Evolutionary conservation across 2,329 filamentous ascomycete species (phyloP).

Genomic region (Byssochlamys sp.): DNA sequence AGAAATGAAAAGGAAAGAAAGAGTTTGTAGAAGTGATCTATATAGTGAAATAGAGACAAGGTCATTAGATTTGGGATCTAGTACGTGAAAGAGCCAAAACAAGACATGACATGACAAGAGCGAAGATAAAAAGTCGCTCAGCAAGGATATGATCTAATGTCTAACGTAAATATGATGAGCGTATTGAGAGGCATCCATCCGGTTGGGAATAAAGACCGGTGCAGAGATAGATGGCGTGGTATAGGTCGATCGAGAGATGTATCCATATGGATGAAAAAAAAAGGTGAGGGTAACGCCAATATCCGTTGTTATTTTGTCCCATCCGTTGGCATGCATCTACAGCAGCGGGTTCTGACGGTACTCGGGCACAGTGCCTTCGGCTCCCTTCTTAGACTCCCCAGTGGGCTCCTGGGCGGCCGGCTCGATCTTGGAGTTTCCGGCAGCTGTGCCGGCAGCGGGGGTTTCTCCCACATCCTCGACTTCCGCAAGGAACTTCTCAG

Average conservation of each 20-base stretch:
- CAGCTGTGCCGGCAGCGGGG: constrained; percentile 33
- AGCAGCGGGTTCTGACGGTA: constrained; percentile 57
- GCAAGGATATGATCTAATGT: not conserved
- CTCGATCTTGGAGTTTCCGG: constrained; percentile 36
- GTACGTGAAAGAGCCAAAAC: not conserved
- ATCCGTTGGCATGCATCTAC: constrained; percentile 26
- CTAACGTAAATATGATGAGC: not conserved
- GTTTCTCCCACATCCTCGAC: constrained; percentile 43
- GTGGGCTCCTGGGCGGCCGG: constrained; percentile 22
- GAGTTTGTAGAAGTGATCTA: not conserved
- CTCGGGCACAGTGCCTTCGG: constrained; percentile 43
- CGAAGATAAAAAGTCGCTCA: not conserved
- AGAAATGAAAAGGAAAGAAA: not conserved
- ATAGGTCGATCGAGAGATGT: not conserved
- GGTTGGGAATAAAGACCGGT: not conserved
- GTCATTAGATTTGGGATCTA: not conserved
- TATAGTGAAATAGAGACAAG: not conserved
- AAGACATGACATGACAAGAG: not conserved
- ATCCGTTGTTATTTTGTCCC: not conserved
- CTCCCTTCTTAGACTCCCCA: constrained; percentile 33
- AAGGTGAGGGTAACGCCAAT: not conserved
- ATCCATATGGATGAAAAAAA: not conserved
- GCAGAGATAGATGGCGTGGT: not conserved
- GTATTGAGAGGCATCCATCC: not conserved
- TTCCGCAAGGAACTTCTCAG: constrained; percentile 84